Base-by-base conservation (phyloP, 192 early-diverging fungal species). In the Coemansia sp. region DNA sequence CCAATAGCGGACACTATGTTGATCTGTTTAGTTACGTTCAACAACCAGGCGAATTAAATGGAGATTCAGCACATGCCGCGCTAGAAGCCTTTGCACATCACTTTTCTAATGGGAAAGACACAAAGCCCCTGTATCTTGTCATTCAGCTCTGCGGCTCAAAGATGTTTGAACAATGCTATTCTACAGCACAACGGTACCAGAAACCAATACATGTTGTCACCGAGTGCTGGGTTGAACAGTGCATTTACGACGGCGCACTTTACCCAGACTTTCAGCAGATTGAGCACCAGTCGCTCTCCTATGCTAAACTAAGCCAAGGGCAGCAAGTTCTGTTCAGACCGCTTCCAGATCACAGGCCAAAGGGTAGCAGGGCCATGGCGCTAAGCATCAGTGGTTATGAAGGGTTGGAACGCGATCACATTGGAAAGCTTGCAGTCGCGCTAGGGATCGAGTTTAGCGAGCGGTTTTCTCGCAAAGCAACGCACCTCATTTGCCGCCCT, bases 401-500 rank as follows among this genome's bases (percentile, higher is more conserved):
- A 18, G 84, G 79, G 35, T 59, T 77, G n/a, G 85, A 86, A 61
- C 77, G 88, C 7, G 77, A 79, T 16, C 85, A 87, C 18, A 72
- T 89, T 57, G 72, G 72, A 3, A 72, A 71, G 62, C 82, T 87
- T 21, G 74, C 72, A 0, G 21, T 25, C 34, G 66, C 67, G 2
- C 72, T 88, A 26, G 84, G 80, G 15, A 75, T 81, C 13, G 29
- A 66, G 1, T 87, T 71, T 56, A 84, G 82, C 51, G 86, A 88
- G 64, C 70, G 51, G 31, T 82, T 89, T 57, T 84, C 84, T 13
- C 78, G 82, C 35, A 72, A 56, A 26, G 88, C 88, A 51, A 89
- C 90, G 7, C 90, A 93, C 61, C 61, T 93, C 58, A 79, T 93
- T 33, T 92, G 89, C 66, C 77, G 66, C 0, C 71, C 80, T 18